Base-by-base conservation (phyloP, 2,329 filamentous ascomycete species). In the Knufia petricola region DNA sequence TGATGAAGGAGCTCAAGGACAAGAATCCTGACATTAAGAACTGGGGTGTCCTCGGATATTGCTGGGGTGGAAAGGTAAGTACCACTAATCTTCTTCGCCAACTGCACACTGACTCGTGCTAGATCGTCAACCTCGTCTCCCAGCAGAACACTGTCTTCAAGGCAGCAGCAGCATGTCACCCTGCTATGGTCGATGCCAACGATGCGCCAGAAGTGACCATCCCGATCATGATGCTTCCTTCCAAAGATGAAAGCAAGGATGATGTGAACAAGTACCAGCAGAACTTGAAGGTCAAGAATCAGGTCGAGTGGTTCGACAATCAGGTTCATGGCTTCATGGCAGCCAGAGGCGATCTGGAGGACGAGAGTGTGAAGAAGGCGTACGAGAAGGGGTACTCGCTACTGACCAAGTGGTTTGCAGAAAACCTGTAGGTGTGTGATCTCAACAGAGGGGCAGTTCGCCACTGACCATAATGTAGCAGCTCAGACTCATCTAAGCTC, bases 1-100 rank as follows among this genome's bases (percentile, higher is more conserved):
- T 81, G 38, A 67, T 81, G 4, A 62, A 73, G 23, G 74, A 77
- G 57, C 68, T 79, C 46, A 69, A 75, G 61, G 67, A 66, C 57
- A 70, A 65, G 58, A 70, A 61, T 47, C 58, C 60, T 4, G 58
- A 58, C 24, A 73, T 79, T 58, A 67, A 73, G 57, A 68, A 68
- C 45, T 82, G 77, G 77, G 78, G 72, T 2, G 69, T 81, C 38
- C 61, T 82, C 21, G 78, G 78, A 12, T 79, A 69, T 69, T 82
- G 78, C 69, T 80, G 76, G 75, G 74, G 74, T 38, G 72, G 70
- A 17, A 66, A 79, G 26, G 41, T 44, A 23, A 20, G 41, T 8
- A 4, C 12, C 26, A 6, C 6, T 28, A 15, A 10, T 12, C 17
- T 26, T 21, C 13, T 44, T 17, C 4, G 41, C 3, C 9, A 24